Base-by-base conservation (phyloP, 306 rosid species). In the Castanea sativa region DNA sequence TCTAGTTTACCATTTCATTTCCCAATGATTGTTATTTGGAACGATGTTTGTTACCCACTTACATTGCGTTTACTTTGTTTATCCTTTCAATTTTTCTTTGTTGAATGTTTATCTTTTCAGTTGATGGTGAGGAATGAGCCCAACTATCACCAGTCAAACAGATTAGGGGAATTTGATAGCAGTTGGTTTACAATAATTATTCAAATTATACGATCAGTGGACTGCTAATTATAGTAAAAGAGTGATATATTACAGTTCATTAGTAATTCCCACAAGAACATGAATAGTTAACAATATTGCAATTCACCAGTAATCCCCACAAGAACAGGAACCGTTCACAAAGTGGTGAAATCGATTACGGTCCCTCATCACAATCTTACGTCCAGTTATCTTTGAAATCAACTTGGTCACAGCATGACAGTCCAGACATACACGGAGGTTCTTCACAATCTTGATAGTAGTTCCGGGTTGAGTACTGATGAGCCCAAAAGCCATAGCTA, bases 271-370 rank as follows among this genome's bases (percentile, higher is more conserved):
- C 11, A 49, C 5, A 49, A 41, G 45, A 2, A 12, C 53, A 10
- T 49, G 53, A 49, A 49, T 3, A 1, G 0, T 49, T 49, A 12
- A 49, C 53, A 49, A 12, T 10, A 49, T 49, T 49, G 16, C 53
- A 49, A 12, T 60, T 94, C 86, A 94, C 97, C 96, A 92, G 83
- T 84, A 94, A 86, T 90, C 96, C 59, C 90, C 83, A 79, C 98
- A 92, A 9, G 96, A 94, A 78, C 98, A 92, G 3, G 79, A 83
- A 64, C 98, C 98, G 20, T 87, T 82, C 81, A 73, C 89, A 67
- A 94, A 92, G 78, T 90, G 97, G 78, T 94, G 98, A 86, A 94
- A 92, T 65, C 96, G 85, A 41, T 86, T 94, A 53, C 94, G 86
- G 65, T 94, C 97, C 81, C 98, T 86, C 96, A 86, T 92, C 32